Evolutionary conservation across 2,329 filamentous ascomycete species (phyloP), one percentile per base, ranked within the genome.

Genomic region (Nemania sp.): DNA sequence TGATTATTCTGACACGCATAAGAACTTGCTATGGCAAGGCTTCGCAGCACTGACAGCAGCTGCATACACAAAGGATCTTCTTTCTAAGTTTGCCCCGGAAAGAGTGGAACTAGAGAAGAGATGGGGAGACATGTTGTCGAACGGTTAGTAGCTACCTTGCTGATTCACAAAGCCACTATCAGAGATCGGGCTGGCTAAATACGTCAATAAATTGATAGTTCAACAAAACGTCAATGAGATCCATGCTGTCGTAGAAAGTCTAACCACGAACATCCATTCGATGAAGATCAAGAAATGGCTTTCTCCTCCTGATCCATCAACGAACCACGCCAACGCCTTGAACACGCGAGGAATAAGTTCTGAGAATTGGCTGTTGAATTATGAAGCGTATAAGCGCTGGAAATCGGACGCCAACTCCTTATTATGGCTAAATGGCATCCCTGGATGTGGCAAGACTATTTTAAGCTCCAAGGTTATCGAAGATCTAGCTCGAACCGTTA

Each of bases 401-500:
- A 73, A 68, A 51, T 56, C 26, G 1, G 36, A 42, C 12, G 24
- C 44, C 14, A 61, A 61, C 11, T 72, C 68, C 5, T 64, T 64
- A 49, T 52, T 75, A 0, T 76, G 71, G 72, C 64, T 75, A 5
- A 50, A 72, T 57, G 71, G 73, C 1, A 73, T 72, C 19, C 66
- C 70, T 15, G 73, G 73, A 31, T 76, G 73, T 43, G 73, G 75
- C 9, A 76, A 76, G 56, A 75, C 72, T 0, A 62, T 76, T 47
- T 64, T 76, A 0, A 70, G 68, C 52, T 73, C 69, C 5, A 70
- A 65, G 2, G 57, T 75, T 22, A 62, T 75, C n/a, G 45, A 71
- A 50, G 48, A 68, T 44, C 45, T 68, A 7, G 42, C 60, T 22
- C 12, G 3, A 12, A 42, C 26, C 2, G 20, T 30, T 22, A 28